Base-by-base conservation (phyloP, 495 filamentous ascomycete species). In the Lepidopterella palustris region DNA sequence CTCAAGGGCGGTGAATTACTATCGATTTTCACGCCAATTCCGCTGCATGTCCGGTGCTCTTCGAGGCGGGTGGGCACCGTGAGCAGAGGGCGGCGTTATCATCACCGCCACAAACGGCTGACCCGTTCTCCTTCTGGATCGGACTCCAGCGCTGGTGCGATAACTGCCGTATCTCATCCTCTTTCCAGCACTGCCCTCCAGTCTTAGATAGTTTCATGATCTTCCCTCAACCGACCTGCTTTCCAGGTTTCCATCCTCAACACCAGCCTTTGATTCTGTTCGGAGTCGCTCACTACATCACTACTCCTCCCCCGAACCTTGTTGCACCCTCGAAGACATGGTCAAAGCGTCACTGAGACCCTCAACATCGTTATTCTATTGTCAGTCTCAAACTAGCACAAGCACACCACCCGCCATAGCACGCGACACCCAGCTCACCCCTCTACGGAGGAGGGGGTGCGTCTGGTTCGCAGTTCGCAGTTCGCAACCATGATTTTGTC, bases 381-480 rank as follows among this genome's bases (percentile, higher is more conserved):
- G n/a, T 51, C 51, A 26, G 31, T 52, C 15, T 18, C 54, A 29
- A 47, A 48, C 23, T 42, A 45, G 13, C 50, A 11, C 28, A 4
- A 52, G 18, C 15, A 11, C 52, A 61, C 32, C 25, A n/a, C 20
- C 35, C 42, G 23, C 32, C 49, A 60, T 27, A 45, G 58, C 54
- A 58, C 61, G 52, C 57, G 49, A 61, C 53, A 32, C 1, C 49
- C 60, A 58, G 65, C 65, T 64, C 65, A 55, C 52, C 65, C 65
- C 65, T 67, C 65, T 64, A 40, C 61, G 57, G 65, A 68, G 65
- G 65, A 62, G 60, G 58, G 54, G 54, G 61, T 59, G 53, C 21
- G 21, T 13, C 47, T 57, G 24, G 35, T 45, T 15, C 20, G 23
- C 31, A 1, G 24, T 39, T 20, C 39, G 23, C n/a, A n/a, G n/a